Base-by-base conservation (phyloP, 2,329 filamentous ascomycete species). In the Ophiostoma tasmaniense region DNA sequence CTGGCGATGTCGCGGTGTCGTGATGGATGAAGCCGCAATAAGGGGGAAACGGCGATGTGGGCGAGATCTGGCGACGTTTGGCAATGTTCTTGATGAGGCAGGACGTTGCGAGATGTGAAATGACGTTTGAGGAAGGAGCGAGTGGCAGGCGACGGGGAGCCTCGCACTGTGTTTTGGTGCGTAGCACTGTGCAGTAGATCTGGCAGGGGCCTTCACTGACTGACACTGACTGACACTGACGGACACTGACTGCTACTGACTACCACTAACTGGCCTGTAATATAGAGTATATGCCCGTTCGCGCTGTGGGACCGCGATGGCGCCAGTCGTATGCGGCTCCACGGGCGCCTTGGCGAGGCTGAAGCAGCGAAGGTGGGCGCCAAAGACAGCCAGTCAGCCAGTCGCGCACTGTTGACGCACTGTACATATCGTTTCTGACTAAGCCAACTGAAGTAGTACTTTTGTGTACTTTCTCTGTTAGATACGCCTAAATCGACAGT, bases 101-200 rank as follows among this genome's bases (percentile, higher is more conserved):
- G 33, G 61, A 59, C 61, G 61, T 37, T 64, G 61, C 61, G 61
- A 62, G 59, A 64, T 37, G 61, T 64, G 64, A 65, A 65, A 65
- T 65, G 64, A 65, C 64, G 64, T 65, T 65, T 65, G 64, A 45
- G 64, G 64, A 65, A 65, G 64, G 64, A 65, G 64, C 35, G 35
- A 65, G 35, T 25, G n/a, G 37, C 62, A 64, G 22, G 22, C 14
- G 11, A 25, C 17, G n/a, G 14, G 64, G 25, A 17, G 37, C 17
- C 22, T 20, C 33, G 64, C 64, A 65, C 64, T 65, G 64, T 65
- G 37, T 45, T 25, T 45, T 65, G 37, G 64, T 13, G 64, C 22
- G 6, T 6, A 14, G 64, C 64, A 65, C 64, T 65, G 35, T 45
- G 64, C 64, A 42, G 2, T 17, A 13, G 22, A 3, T 25, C 20